Conservation (phyloP, 1,284 basidiomycete genomes). For the Leccinum fallax region DNA sequence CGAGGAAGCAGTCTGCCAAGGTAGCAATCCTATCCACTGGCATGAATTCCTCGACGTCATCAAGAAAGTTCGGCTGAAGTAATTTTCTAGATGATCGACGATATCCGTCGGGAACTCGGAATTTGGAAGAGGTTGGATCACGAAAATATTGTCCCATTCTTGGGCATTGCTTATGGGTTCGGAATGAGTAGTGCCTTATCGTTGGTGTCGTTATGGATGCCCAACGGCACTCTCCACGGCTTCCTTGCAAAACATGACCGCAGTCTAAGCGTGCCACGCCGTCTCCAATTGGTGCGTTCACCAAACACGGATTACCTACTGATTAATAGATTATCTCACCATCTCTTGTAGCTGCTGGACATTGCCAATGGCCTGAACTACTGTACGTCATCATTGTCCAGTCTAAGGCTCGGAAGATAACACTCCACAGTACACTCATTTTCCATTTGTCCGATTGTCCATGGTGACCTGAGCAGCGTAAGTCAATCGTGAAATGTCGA, state of each 20-base stretch:
- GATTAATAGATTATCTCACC: background rate
- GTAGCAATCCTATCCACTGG: background rate
- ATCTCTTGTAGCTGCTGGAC: background rate
- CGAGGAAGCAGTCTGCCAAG: background rate
- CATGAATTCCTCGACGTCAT: background rate
- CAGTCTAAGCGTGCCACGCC: background rate
- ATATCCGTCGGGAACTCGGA: background rate
- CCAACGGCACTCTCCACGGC: background rate
- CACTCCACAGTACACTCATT: background rate
- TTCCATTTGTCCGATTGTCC: background rate
- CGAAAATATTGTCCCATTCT: background rate
- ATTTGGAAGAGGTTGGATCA: background rate
- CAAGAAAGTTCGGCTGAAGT: background rate
- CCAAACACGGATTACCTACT: background rate
- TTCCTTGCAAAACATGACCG: background rate
- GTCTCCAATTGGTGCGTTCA: background rate
- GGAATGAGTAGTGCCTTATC: background rate
- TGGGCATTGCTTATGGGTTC: background rate
- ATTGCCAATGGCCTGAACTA: background rate
- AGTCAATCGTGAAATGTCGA: background rate
- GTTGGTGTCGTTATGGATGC: background rate
- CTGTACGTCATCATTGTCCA: background rate
- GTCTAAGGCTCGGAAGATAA: background rate
- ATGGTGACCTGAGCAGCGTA: background rate
- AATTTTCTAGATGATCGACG: background rate